phyloP scores from a whole-genome alignment of 2,329 filamentous ascomycete species.

The Ciborinia camelliae region DNA sequence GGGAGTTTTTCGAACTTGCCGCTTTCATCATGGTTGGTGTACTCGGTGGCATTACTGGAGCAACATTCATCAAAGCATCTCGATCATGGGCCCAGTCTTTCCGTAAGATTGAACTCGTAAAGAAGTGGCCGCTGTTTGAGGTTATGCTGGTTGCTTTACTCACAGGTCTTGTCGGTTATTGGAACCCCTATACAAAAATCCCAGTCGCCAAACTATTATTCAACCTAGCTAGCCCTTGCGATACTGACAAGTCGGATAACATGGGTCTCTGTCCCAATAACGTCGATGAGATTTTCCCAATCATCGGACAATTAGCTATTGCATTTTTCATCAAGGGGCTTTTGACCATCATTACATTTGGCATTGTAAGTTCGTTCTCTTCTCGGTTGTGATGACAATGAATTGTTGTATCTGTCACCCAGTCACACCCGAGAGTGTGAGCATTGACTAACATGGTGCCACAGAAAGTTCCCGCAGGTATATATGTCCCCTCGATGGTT shows the following conservation, averaged over 20 bases:
- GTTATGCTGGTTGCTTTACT: slow-evolving; percentile 82
- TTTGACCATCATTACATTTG: slow-evolving; percentile 87
- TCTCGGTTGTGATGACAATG: not conserved
- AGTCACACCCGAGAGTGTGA: not conserved
- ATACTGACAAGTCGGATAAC: slow-evolving; percentile 59
- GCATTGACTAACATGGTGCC: not conserved
- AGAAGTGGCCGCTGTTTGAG: slow-evolving; percentile 78
- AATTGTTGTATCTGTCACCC: not conserved
- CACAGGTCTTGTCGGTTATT: slow-evolving; percentile 84
- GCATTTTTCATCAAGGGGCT: slow-evolving; percentile 89
- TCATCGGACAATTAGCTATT: slow-evolving; percentile 66
- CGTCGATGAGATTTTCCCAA: slow-evolving; percentile 71
- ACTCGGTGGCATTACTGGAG: slow-evolving; percentile 79
- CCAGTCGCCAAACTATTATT: slow-evolving; percentile 88
- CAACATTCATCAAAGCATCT: slow-evolving; percentile 95
- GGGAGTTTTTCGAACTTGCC: slow-evolving; percentile 87
- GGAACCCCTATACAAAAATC: slow-evolving; percentile 86
- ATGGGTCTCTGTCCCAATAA: slow-evolving; percentile 75
- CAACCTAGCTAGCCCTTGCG: slow-evolving; percentile 85
- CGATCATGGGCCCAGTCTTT: slow-evolving; percentile 87
- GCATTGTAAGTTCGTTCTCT: slow-evolving; percentile 56
- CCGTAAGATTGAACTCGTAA: slow-evolving; percentile 75
- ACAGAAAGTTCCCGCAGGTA: slow-evolving; percentile 87
- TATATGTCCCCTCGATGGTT: slow-evolving; percentile 98
- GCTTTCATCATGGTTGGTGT: slow-evolving; percentile 84